Conservation (phyloP, 768 basidiomycete species). For the Auricularia auricula-judae region DNA sequence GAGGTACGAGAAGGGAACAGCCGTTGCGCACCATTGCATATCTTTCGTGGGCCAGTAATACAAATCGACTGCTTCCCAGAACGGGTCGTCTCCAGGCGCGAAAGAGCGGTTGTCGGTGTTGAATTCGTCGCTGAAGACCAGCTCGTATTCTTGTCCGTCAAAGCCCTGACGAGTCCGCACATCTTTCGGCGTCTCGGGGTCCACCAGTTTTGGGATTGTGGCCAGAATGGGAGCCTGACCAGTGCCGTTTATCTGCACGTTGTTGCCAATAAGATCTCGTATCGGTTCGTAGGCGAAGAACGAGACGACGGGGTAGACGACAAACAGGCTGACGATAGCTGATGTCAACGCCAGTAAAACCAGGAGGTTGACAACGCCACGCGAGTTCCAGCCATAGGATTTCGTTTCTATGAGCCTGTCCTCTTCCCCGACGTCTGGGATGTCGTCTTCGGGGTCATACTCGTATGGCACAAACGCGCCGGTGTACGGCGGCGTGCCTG, state of each 20-base stretch:
- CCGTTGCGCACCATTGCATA: constrained; percentile 54
- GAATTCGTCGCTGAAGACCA: constrained; percentile 80
- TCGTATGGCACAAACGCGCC: too few relatives aligned
- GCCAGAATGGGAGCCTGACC: constrained; percentile 54
- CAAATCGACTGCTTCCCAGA: constrained; percentile 59
- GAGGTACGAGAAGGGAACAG: background rate
- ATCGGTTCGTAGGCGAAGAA: constrained; percentile 31
- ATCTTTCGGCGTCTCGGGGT: constrained; percentile 50
- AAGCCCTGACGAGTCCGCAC: constrained; percentile 56
- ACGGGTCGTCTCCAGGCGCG: constrained; percentile 59
- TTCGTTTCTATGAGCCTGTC: constrained; percentile 54
- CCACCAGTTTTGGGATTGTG: constrained; percentile 51
- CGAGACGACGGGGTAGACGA: constrained; percentile 66
- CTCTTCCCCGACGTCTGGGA: constrained; percentile 45
- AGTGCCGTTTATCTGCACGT: constrained; percentile 53
- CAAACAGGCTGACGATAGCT: constrained; percentile 62
- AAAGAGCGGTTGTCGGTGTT: constrained; percentile 60
- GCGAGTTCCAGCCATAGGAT: constrained; percentile 21
- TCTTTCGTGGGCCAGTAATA: constrained; percentile 68
- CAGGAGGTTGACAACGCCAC: constrained; percentile 58
- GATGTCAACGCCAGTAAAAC: constrained; percentile 29
- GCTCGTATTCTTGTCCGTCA: constrained; percentile 57
- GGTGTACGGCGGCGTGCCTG: too few relatives aligned
- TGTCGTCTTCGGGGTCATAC: constrained; percentile 24
- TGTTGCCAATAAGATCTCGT: constrained; percentile 42